Evolutionary conservation across 805 yeast genomes (phyloP).

Genomic region (Priceomyces medius): DNA sequence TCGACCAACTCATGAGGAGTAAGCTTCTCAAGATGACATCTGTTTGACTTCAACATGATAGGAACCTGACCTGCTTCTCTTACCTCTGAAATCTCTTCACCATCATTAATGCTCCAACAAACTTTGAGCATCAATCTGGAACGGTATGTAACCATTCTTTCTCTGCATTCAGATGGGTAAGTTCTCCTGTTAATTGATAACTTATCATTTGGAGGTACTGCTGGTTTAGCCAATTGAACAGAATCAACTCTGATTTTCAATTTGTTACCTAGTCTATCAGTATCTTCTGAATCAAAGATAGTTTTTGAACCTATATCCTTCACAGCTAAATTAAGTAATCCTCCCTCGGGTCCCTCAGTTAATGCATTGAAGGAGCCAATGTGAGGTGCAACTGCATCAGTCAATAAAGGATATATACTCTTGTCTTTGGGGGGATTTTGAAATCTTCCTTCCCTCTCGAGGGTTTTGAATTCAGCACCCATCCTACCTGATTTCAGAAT

Average conservation of each 20-base stretch:
- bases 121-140: constrained; percentile 77
- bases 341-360: constrained; percentile 85
- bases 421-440: constrained; percentile 86
- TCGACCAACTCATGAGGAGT: constrained; percentile 80
- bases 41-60: constrained; percentile 83
- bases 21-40: constrained; percentile 85
- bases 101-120: constrained; percentile 85
- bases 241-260: constrained; percentile 80
- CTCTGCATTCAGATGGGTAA: constrained; percentile 82
- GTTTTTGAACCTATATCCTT: constrained; percentile 85
- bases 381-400: constrained; percentile 92
- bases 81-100: constrained; percentile 73
- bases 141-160: constrained; percentile 79
- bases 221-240: constrained; percentile 83
- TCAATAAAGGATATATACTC: constrained; percentile 75
- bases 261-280: constrained; percentile 78
- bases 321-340: constrained; percentile 79
- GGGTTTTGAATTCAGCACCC: constrained; percentile 69
- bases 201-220: constrained; percentile 68
- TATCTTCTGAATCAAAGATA: constrained; percentile 76
- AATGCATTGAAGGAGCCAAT: constrained; percentile 94
- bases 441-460: constrained; percentile 85
- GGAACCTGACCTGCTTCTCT: constrained; percentile 93
- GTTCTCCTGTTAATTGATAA: constrained; percentile 74
- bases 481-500: constrained; percentile 16